These are phyloP conservation scores for Xylariaceae sp. DNA, from an alignment of 2,329 filamentous ascomycete genomes.

Conservation along the genomic window DNA sequence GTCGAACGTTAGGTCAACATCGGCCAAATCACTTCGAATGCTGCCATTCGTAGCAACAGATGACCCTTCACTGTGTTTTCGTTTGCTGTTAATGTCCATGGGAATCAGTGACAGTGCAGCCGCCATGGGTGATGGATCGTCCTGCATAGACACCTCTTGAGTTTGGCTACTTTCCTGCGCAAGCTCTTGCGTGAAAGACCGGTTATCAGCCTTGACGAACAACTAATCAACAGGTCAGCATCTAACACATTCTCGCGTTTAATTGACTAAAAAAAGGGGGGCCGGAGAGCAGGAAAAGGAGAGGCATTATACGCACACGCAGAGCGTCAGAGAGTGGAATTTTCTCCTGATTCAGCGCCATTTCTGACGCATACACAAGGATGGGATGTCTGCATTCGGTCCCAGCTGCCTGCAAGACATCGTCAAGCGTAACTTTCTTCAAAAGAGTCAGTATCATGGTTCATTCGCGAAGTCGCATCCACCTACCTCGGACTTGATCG, in stretches of 20 bases:
- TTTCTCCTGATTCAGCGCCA: conserved; percentile 36
- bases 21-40: conserved; percentile 22
- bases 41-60: conserved; percentile 31
- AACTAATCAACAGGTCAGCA: conserved; percentile 34
- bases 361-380: conserved; percentile 51
- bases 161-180: conserved; percentile 31
- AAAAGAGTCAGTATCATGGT: conserved; percentile 16
- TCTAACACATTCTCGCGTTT: not conserved
- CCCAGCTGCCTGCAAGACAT: conserved; percentile 43
- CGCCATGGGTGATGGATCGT: conserved; percentile 13
- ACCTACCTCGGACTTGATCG: conserved; percentile 47
- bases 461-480: not conserved
- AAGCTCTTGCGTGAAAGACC: conserved; percentile 47
- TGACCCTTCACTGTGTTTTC: conserved; percentile 29
- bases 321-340: conserved; percentile 37
- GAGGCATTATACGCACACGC: conserved; percentile 28
- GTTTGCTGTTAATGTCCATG: conserved; percentile 15
- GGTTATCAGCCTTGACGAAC: conserved; percentile 49
- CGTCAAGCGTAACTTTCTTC: conserved; percentile 45
- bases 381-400: conserved; percentile 44
- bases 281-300: not conserved
- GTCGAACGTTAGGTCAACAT: conserved; percentile 27
- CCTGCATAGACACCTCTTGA: conserved; percentile 18
- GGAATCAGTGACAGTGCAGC: conserved; percentile 20
- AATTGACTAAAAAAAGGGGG: not conserved